Conservation (phyloP, 768 basidiomycete species). For the Albatrellus ellisii region DNA sequence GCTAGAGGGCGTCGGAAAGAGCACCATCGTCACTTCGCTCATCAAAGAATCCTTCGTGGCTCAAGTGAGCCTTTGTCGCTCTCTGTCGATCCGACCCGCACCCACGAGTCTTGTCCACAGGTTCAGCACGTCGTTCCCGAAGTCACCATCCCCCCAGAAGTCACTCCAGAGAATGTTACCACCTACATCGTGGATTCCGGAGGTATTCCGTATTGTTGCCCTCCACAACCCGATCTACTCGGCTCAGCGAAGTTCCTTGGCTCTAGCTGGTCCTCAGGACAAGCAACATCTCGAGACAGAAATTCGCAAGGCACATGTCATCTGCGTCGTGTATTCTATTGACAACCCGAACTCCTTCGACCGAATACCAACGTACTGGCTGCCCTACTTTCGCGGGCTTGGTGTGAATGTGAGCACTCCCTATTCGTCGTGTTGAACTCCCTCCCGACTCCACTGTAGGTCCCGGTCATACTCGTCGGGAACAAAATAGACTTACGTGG, state of each 20-base stretch:
- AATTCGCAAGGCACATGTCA: conserved; percentile 95
- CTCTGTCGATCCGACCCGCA: conserved; percentile 3
- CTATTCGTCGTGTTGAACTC: conserved; percentile 1
- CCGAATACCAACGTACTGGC: conserved; percentile 96
- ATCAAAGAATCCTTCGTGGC: conserved; percentile 93
- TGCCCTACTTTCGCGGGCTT: conserved; percentile 87
- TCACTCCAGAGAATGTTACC: conserved; percentile 94
- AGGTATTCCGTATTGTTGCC: conserved; percentile 45
- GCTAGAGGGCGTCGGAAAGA: conserved; percentile 93
- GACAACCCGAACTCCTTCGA: conserved; percentile 96
- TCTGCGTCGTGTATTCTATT: conserved; percentile 94
- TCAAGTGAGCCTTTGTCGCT: conserved; percentile 40
- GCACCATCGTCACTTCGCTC: conserved; percentile 90
- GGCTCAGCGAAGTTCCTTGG: conserved; percentile 3
- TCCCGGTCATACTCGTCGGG: conserved; percentile 93
- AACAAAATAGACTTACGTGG: conserved; percentile 97
- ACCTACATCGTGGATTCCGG: conserved; percentile 98
- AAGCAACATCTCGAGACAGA: conserved; percentile 84
- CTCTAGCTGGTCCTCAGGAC: conserved; percentile 72
- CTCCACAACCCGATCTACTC: background rate
- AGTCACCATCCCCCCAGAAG: conserved; percentile 95
- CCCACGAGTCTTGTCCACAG: conserved; percentile 26
- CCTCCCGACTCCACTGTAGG: conserved; percentile 28
- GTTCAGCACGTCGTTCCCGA: conserved; percentile 94
- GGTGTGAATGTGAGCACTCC: conserved; percentile 74